Percentiles rank a stretch among this genome's conserved stretches.
These are phyloP conservation scores for Chaetomium cochliodes DNA, from an alignment of 495 filamentous ascomycete species.

Conservation along the genomic window DNA sequence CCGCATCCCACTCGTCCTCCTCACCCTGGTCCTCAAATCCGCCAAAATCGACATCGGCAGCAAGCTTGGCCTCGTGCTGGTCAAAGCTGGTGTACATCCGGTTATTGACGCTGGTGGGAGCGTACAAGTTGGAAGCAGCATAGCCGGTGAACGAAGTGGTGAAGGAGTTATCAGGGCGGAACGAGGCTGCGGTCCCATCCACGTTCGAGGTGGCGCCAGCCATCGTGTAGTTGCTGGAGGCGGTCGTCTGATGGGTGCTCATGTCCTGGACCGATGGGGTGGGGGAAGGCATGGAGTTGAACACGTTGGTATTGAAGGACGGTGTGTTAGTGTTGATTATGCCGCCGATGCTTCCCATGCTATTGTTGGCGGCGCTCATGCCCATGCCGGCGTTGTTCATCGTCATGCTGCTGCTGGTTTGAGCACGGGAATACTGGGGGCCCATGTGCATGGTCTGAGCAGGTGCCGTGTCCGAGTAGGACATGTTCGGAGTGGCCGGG, in stretches of 20 bases:
- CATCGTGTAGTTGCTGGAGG: not conserved
- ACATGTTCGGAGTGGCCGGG: constrained; percentile 1
- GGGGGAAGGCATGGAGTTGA: not conserved
- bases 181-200: not conserved
- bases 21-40: not conserved
- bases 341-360: not conserved
- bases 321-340: not conserved
- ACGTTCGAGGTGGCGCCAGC: not conserved
- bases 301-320: not conserved
- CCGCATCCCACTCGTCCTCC: not conserved
- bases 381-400: not conserved
- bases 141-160: not conserved
- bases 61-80: not conserved
- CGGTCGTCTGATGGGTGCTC: not conserved
- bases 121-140: not conserved
- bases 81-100: not conserved
- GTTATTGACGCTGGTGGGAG: not conserved
- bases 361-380: not conserved
- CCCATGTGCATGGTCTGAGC: not conserved
- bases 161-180: not conserved
- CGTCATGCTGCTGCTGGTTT: not conserved
- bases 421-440: not conserved
- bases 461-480: not conserved
- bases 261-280: not conserved
- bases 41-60: not conserved